Conservation (phyloP, 2,329 filamentous ascomycete species). For the Colletotrichum eremochloae region DNA sequence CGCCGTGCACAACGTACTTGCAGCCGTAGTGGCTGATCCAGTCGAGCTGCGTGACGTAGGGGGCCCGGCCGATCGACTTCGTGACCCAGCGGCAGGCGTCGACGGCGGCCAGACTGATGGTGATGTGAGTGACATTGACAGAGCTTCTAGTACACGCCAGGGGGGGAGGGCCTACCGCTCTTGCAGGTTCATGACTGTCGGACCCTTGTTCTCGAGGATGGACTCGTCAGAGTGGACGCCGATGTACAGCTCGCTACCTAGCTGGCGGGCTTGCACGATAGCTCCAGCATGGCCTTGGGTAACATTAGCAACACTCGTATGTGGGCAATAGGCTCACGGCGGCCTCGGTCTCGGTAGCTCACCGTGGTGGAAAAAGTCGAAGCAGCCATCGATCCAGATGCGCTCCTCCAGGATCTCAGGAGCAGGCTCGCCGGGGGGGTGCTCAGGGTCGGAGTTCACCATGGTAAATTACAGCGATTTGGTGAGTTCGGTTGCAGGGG, state of each 20-base stretch:
- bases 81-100: constrained; percentile 97
- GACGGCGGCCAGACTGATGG: constrained; percentile 81
- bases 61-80: constrained; percentile 83
- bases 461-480: constrained; percentile 33
- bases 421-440: constrained; percentile 62
- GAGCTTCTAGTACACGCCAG: background rate
- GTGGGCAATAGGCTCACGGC: background rate
- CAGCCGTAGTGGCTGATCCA: constrained; percentile 98
- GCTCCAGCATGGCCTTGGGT: constrained; percentile 88
- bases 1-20: constrained; percentile 94
- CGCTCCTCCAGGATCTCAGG: constrained; percentile 74
- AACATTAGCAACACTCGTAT: background rate
- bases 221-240: constrained; percentile 96
- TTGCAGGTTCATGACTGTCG: constrained; percentile 93
- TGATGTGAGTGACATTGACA: constrained; percentile 1
- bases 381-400: constrained; percentile 99
- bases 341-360: constrained; percentile 44
- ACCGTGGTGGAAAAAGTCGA: constrained; percentile 99
- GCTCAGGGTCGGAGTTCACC: constrained; percentile 45
- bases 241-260: constrained; percentile 89
- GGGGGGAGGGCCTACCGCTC: constrained; percentile 74
- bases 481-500: background rate
- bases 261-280: constrained; percentile 93
- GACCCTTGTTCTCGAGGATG: constrained; percentile 96
- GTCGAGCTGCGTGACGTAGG: constrained; percentile 92